Base-by-base conservation (phyloP, 495 filamentous ascomycete species). In the Talaromyces adpressus region DNA sequence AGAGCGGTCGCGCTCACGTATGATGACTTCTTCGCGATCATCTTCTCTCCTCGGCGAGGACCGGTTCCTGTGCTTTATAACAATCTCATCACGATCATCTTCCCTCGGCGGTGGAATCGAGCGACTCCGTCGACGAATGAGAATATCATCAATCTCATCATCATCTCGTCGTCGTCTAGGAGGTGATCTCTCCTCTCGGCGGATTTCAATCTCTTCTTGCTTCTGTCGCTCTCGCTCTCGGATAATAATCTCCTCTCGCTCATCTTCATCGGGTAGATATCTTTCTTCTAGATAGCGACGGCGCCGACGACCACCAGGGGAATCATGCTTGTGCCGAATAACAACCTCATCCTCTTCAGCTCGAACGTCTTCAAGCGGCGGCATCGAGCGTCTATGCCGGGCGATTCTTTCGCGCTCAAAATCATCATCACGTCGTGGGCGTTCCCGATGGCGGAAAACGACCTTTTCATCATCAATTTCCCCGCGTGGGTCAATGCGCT, bases 21-120 rank as follows among this genome's bases (percentile, higher is more conserved):
- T 64, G 6, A 73, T 69, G 29, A 71, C 61, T 51, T 75, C 73
- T 12, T 72, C 68, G 51, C 67, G 65, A 62, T 69, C 68, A 32
- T 53, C 64, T 4, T 65, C 61, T 8, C 66, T 47, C n/a, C 57
- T 45, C 9, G 63, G 69, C 1, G 63, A 54, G 4, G 57, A 62
- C 3, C 64, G 63, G 23, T 68, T 70, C 51, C 69, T 65, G 41
- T 67, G 72, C 22, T 71, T 63, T 18, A 66, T 62, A n/a, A 66
- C 22, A 52, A 69, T 52, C 27, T 72, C 67, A 7, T 72, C 70
- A 25, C 63, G 62, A 30, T 27, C 58, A 45, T 63, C 25, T 63
- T 63, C 59, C 54, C 63, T 20, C 62, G n/a, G 22, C 8, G 34
- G 29, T 8, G 62, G 67, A 20, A 69, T 47, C 27, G 67, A 70